Base-by-base conservation (phyloP, 2,329 filamentous ascomycete species). In the Cladosporium sp. region DNA sequence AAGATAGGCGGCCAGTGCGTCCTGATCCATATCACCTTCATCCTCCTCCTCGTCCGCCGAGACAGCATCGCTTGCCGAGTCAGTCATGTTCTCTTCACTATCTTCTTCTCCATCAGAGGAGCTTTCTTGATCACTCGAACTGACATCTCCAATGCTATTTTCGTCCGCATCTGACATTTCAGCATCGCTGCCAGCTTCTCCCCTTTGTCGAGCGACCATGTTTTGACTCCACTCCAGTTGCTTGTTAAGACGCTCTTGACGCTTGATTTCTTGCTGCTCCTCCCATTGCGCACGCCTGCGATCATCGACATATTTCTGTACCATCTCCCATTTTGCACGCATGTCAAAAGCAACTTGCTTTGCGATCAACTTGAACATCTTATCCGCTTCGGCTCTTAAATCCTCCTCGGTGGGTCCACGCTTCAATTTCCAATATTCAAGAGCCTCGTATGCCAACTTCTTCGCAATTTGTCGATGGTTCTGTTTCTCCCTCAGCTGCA, bases 321-420 rank as follows among this genome's bases (percentile, higher is more conserved):
- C 77, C 49, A 81, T 66, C 40, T 79, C 74, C 73, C 83, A 86
- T 57, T 81, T 78, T 53, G 78, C 77, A 55, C 80, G 78, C 51
- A 86, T 66, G 64, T 85, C 82, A 50, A 76, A 79, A 36, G 86
- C 75, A 13, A 96, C 80, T 53, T 84, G 79, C 54, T 82, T 88
- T 67, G 93, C 95, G 80, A 40, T 74, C 71, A 54, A 84, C 76
- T 68, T 83, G 83, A 60, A 83, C 27, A 61, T 77, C 19, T 85
- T 83, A 47, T 80, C 77, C 52, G 88, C 83, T 64, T 97, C 92
- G 12, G 80, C 81, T 60, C 91, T 84, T 15, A 96, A 78, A 65
- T 97, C 86, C 62, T 96, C 89, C 1, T 80, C 76, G 1, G 85
- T 84, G 60, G 89, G 89, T 9, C 86, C 86, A 58, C 89, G 86